Conservation (phyloP, 1,284 basidiomycete genomes). For the Polyporus tsugae region DNA sequence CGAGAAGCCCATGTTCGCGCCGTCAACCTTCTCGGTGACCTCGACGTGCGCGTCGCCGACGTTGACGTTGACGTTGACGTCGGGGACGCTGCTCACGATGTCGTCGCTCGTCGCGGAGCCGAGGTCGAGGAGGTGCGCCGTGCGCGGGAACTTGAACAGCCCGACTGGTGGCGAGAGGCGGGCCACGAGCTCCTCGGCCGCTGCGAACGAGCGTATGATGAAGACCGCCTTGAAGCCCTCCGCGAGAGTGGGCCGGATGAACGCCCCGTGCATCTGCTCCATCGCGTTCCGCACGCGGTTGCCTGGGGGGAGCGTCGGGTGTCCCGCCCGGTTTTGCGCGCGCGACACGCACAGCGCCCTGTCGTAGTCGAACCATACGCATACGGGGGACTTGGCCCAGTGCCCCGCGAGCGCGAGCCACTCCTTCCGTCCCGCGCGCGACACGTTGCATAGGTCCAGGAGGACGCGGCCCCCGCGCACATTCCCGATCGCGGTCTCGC, state of each 20-base stretch:
- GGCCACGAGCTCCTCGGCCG: slow-evolving; percentile 55
- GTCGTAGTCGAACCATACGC: slow-evolving; percentile 66
- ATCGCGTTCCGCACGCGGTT: slow-evolving; percentile 61
- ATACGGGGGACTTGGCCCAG: slow-evolving; percentile 55
- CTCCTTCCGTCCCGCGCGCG: slow-evolving; percentile 51
- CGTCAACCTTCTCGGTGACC: slow-evolving; percentile 72
- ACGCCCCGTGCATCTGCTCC: slow-evolving; percentile 57
- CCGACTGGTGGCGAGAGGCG: slow-evolving; percentile 53
- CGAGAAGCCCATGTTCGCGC: slow-evolving; percentile 73
- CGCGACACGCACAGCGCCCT: slow-evolving; percentile 57
- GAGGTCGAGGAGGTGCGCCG: slow-evolving; percentile 63
- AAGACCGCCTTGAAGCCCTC: slow-evolving; percentile 63
- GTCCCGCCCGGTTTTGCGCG: slow-evolving; percentile 61
- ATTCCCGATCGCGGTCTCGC: slow-evolving; percentile 56
- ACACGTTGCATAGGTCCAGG: slow-evolving; percentile 65
- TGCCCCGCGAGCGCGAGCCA: slow-evolving; percentile 62
- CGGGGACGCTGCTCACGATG: slow-evolving; percentile 38
- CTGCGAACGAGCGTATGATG: slow-evolving; percentile 56
- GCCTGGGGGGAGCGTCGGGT: slow-evolving; percentile 66
- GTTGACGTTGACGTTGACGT: not conserved
- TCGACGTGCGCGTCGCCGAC: slow-evolving; percentile 42
- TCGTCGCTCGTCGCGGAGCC: slow-evolving; percentile 66
- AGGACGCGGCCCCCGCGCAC: slow-evolving; percentile 49
- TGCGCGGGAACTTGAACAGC: slow-evolving; percentile 68
- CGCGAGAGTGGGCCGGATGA: slow-evolving; percentile 51